Evolutionary conservation across 163 green algal species (phyloP).

Genomic region (Volvox carteri): DNA sequence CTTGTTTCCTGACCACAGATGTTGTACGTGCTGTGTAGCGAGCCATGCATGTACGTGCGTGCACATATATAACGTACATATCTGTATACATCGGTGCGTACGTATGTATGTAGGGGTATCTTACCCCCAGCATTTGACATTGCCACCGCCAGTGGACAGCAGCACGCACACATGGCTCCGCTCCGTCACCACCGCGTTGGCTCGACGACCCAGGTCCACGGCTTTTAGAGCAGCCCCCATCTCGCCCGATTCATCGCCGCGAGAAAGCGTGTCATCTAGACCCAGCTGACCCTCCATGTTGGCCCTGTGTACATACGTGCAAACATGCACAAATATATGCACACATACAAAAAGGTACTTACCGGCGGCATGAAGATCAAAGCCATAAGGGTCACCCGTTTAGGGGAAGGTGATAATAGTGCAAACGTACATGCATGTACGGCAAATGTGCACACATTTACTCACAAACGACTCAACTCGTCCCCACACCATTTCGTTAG

Average conservation of each 20-base stretch:
- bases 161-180: neutral
- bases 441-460: no score
- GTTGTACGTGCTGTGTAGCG: no score
- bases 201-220: neutral
- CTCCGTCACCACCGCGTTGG: neutral
- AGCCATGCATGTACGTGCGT: no score
- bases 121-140: conserved; percentile 18
- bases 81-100: neutral
- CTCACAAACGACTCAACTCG: no score
- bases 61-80: neutral
- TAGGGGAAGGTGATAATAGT: no score
- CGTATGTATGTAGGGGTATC: neutral
- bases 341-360: neutral
- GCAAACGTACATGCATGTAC: no score
- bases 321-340: neutral
- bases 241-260: neutral
- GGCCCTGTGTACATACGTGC: neutral
- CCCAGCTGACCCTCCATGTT: neutral
- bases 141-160: neutral
- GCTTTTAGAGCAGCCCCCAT: neutral
- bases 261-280: neutral
- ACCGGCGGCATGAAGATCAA: no score
- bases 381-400: no score
- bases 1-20: no score
- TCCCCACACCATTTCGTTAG: no score